Base-by-base conservation (phyloP, 768 basidiomycete genomes). In the Fomitopsis pulvina region DNA sequence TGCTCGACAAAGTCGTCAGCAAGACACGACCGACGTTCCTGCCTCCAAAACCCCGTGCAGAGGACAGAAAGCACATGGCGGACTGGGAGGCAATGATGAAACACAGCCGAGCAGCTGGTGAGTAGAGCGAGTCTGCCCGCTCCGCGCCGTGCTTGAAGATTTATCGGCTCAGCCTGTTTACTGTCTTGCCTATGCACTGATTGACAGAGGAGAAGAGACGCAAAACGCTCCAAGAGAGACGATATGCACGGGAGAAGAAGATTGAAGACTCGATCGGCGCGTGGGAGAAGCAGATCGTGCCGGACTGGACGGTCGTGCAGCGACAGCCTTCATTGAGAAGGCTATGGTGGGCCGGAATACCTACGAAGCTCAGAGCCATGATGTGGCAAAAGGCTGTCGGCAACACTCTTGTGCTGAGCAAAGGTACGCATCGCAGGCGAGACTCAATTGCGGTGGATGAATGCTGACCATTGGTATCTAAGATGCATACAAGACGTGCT, bases 51-150 rank as follows among this genome's bases (percentile, higher is more conserved):
- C 69, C 67, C 42, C 77, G 76, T 25, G 62, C 77, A 51, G 92
- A 95, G 66, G 92, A 94, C 60, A 66, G 73, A 42, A 93, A 85
- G 57, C 92, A 95, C 67, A 72, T 91, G 62, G 79, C 83, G 3
- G 86, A 87, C 61, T 93, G 92, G 86, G 79, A 90, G 60, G 67
- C 74, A 28, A 95, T 95, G 90, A 90, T 92, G 85, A 82, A 80
- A 55, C 80, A 73, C 40, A 91, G 87, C 68, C 81, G 85, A 46
- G 65, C 67, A 16, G 78, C 83, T 55, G 89, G 91, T 91, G 52
- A 62, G 76, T 67, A 21, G 25, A 20, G 26, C 47, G 29, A 28
- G 22, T 29, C 29, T 29, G 28, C 38, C 43, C 39, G 39, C 47
- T 37, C 43, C 32, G 50, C 50, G 47, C 48, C 45, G 37, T 41